These are phyloP conservation scores for Bauhinia variegata DNA, from an alignment of 306 rosid genomes.

Conservation along the genomic window DNA sequence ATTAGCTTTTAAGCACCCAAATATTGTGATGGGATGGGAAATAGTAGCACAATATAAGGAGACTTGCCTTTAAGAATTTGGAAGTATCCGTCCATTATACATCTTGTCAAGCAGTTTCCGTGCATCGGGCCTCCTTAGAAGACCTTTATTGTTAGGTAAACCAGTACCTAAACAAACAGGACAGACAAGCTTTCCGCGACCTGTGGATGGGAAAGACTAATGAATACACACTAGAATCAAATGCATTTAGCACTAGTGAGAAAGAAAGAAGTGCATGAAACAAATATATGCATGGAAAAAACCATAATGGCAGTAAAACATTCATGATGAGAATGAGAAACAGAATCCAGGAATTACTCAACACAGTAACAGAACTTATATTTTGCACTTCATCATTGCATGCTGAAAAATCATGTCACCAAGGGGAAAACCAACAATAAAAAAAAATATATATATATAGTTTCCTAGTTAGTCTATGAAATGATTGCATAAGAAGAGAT, in stretches of 20 bases:
- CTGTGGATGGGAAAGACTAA: conserved; percentile 42
- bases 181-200: conserved; percentile 93
- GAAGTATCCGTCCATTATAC: conserved; percentile 83
- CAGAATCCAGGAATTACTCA: background rate
- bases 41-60: conserved; percentile 13
- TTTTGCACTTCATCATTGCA: background rate
- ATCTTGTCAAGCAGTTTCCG: conserved; percentile 79
- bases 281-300: conserved; percentile 10
- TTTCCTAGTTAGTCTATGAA: too few relatives aligned
- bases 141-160: conserved; percentile 88
- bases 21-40: too few relatives aligned
- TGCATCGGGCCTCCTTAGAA: conserved; percentile 88
- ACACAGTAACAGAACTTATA: background rate
- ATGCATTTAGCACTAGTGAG: background rate
- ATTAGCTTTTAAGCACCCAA: background rate
- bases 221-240: conserved; percentile 19
- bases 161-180: conserved; percentile 97
- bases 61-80: conserved; percentile 57
- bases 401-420: conserved; percentile 21
- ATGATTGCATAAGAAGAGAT: too few relatives aligned
- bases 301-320: background rate
- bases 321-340: conserved; percentile 2
- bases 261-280: background rate
- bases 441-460: background rate
- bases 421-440: background rate